A percentile compares a stretch with the other conserved stretches of the same genome.
These are phyloP conservation scores for Coffea eugenioides DNA, from an alignment of 257 asterid genomes.

Conservation along the genomic window DNA sequence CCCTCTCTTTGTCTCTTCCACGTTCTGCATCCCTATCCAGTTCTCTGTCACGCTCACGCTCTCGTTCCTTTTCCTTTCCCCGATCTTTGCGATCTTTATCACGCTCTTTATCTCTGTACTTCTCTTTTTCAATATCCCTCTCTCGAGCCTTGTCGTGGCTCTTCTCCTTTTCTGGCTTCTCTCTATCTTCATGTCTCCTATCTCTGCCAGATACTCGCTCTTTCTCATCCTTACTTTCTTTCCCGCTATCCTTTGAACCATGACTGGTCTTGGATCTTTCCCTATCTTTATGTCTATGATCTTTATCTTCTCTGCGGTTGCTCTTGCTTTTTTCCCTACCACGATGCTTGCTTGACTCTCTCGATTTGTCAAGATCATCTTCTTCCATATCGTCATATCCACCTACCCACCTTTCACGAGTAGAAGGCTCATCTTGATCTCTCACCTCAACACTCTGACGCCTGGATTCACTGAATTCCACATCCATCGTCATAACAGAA, in stretches of 20 bases:
- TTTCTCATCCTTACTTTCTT: slow-evolving; percentile 51
- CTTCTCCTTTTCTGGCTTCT: slow-evolving; percentile 56
- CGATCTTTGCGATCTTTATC: slow-evolving; percentile 62
- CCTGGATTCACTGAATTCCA: slow-evolving; percentile 16
- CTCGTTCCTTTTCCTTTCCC: slow-evolving; percentile 51
- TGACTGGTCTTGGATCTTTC: slow-evolving; percentile 47
- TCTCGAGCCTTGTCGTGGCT: slow-evolving; percentile 49
- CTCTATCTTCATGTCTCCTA: slow-evolving; percentile 70
- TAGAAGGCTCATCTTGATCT: slow-evolving; percentile 46
- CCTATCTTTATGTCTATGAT: slow-evolving; percentile 62
- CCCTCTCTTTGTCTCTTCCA: slow-evolving; percentile 57
- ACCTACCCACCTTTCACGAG: slow-evolving; percentile 58
- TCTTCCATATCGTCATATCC: slow-evolving; percentile 50
- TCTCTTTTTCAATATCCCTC: slow-evolving; percentile 59
- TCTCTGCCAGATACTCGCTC: slow-evolving; percentile 47
- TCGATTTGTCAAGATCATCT: slow-evolving; percentile 42
- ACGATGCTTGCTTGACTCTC: slow-evolving; percentile 51
- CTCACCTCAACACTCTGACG: slow-evolving; percentile 52
- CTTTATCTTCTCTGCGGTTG: slow-evolving; percentile 63
- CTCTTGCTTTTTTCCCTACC: slow-evolving; percentile 65
- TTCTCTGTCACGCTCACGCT: slow-evolving; percentile 24
- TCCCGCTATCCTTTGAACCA: slow-evolving; percentile 47
- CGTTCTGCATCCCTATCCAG: slow-evolving; percentile 47
- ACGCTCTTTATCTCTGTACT: slow-evolving; percentile 58
- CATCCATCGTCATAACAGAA: slow-evolving; percentile 10